Percentiles rank a stretch among this genome's conserved stretches.
These are phyloP conservation scores for Porphyra umbilicalis DNA, from an alignment of 31 red algal genomes.

Conservation along the genomic window DNA sequence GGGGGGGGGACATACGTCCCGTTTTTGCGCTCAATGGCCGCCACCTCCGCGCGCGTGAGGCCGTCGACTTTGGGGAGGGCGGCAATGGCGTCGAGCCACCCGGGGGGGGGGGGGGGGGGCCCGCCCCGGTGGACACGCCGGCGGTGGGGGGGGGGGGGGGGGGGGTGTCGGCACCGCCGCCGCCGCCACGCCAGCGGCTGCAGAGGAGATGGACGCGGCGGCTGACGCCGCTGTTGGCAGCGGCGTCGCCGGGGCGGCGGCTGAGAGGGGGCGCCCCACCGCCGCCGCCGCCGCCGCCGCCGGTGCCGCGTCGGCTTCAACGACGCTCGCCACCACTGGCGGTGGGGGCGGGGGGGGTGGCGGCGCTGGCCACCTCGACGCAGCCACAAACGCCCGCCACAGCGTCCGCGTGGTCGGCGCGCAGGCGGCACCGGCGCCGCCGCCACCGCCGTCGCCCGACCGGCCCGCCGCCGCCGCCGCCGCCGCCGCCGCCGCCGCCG, in stretches of 20 bases:
- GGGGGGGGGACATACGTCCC: slow-evolving; percentile 44
- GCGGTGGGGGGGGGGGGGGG: too few relatives aligned
- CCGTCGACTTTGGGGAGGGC: slow-evolving; percentile 31
- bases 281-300: neutral
- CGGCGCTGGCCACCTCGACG: neutral
- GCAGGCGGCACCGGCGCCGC: neutral
- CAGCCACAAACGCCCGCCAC: neutral
- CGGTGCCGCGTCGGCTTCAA: neutral
- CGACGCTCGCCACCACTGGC: neutral
- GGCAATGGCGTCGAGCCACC: slow-evolving; percentile 36
- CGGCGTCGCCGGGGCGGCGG: neutral
- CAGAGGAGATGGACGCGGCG: neutral
- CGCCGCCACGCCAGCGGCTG: neutral
- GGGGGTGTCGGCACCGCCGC: neutral
- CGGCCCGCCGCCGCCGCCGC: neutral
- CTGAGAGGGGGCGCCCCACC: neutral
- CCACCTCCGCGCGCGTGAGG: slow-evolving; percentile 38
- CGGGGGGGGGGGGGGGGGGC: neutral
- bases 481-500: too few relatives aligned
- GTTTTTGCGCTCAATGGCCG: slow-evolving; percentile 33
- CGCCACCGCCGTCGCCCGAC: neutral
- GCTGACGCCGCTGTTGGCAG: neutral
- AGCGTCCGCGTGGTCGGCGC: neutral
- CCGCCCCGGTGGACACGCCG: neutral
- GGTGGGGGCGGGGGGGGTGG: neutral